Evolutionary conservation across 257 asterid species (phyloP).

Genomic region (Solanum sejunctum): DNA sequence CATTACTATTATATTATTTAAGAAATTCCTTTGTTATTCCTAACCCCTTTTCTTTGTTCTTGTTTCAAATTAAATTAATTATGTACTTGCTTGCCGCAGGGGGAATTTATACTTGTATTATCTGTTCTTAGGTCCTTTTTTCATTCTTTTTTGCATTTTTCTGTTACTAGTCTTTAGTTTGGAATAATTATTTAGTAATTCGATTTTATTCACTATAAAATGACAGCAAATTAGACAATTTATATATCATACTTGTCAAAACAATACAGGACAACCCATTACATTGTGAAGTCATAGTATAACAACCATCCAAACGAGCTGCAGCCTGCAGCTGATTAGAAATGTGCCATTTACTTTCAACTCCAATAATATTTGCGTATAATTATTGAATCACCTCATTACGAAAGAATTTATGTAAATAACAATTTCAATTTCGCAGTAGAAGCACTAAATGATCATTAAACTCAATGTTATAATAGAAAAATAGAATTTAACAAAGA

Average conservation of each 20-base stretch:
- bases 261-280: not conserved
- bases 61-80: not conserved
- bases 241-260: not conserved
- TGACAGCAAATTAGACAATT: not conserved
- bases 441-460: too few species aligned
- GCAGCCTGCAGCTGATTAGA: not conserved
- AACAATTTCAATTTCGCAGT: too few species aligned
- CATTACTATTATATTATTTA: not conserved
- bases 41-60: not conserved
- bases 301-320: not conserved
- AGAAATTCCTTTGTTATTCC: not conserved
- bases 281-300: not conserved
- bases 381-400: not conserved
- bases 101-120: not conserved
- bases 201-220: not conserved
- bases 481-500: too few species aligned
- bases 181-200: not conserved
- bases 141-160: not conserved
- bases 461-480: too few species aligned
- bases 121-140: not conserved
- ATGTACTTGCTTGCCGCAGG: not conserved
- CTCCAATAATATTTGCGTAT: not conserved
- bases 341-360: not conserved
- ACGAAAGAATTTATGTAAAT: not conserved
- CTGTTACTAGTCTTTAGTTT: not conserved